Base-by-base conservation (phyloP, 2,329 filamentous ascomycete genomes). In the Verticillium nonalfalfae region DNA sequence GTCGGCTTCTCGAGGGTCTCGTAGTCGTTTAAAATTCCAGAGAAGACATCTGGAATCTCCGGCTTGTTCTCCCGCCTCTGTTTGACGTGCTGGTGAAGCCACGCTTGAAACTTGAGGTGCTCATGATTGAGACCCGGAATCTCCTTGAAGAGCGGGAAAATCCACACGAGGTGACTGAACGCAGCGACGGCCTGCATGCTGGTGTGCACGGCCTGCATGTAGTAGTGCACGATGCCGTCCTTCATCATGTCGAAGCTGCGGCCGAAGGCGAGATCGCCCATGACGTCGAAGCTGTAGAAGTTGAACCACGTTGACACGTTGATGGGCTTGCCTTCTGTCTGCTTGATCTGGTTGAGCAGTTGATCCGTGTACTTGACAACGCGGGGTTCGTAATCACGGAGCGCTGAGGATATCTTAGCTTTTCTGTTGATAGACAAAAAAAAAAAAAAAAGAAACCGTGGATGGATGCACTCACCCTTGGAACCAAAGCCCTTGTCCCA, bases 201-300 rank as follows among this genome's bases (percentile, higher is more conserved):
- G 5, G 61, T 60, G 33, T 70, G 69, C 3, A 68, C 55, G 1
- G 66, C 64, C 7, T 62, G 66, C 66, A 72, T 70, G 33, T 65
- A 72, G 59, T 67, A 67, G 55, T 70, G 67, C 40, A 68, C 67
- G 10, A 68, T 60, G 3, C 69, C 70, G 1, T 65, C 62, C 33
- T 60, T 63, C 14, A 78, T 66, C 74, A 74, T 74, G 10, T 71
- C 65, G 56, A 76, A 78, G 5, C 68, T 66, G 35, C 71, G 68
- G 1, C 72, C 74, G 55, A 78, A 78, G 4, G 73, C 75, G 40
- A 79, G 66, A 57, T 78, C 73, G 1, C 74, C 76, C 76, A 78
- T 77, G 5, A 77, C 69, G 21, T 77, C 76, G 45, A 76, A 76
- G 63, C 70, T 70, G 58, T 72, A 74, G 55, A 73, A 74, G 59